Percentiles rank a stretch among this genome's conserved stretches.
These are phyloP conservation scores for Eucalyptus sp. DNA, from an alignment of 345 rosid species.

Conservation along the genomic window DNA sequence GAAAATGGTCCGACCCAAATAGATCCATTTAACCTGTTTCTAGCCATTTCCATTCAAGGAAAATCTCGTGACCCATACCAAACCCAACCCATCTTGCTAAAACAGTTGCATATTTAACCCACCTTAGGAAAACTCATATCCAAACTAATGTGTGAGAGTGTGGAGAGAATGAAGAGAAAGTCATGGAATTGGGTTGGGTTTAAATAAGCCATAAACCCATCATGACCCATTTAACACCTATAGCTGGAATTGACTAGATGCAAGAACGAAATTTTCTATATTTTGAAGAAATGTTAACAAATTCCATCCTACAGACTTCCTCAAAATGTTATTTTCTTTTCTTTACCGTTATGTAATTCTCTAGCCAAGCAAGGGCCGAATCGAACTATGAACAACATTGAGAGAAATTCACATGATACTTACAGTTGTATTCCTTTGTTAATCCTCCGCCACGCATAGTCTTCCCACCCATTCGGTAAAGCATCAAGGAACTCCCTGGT, in stretches of 20 bases:
- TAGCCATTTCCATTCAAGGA: background rate
- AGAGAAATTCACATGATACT: constrained; percentile 7
- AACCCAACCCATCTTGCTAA: background rate
- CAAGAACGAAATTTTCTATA: background rate
- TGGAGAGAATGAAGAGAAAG: background rate
- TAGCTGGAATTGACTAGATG: background rate
- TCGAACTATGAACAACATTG: background rate
- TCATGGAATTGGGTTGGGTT: too few relatives aligned
- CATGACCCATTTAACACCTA: too few relatives aligned
- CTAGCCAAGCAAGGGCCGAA: background rate
- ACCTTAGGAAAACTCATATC: background rate
- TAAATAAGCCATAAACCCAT: too few relatives aligned
- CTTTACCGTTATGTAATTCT: background rate
- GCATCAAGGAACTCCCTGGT: constrained; percentile 90
- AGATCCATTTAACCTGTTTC: background rate
- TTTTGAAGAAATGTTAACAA: background rate
- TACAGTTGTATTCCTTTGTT: constrained; percentile 86
- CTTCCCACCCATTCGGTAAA: constrained; percentile 94
- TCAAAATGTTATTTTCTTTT: background rate
- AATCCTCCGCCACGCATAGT: constrained; percentile 92
- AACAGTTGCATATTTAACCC: background rate
- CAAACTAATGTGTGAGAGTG: background rate
- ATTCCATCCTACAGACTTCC: background rate
- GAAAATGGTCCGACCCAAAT: too few relatives aligned
- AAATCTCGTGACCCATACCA: background rate